Base-by-base conservation (phyloP, 345 rosid species). In the Brassica juncea region DNA sequence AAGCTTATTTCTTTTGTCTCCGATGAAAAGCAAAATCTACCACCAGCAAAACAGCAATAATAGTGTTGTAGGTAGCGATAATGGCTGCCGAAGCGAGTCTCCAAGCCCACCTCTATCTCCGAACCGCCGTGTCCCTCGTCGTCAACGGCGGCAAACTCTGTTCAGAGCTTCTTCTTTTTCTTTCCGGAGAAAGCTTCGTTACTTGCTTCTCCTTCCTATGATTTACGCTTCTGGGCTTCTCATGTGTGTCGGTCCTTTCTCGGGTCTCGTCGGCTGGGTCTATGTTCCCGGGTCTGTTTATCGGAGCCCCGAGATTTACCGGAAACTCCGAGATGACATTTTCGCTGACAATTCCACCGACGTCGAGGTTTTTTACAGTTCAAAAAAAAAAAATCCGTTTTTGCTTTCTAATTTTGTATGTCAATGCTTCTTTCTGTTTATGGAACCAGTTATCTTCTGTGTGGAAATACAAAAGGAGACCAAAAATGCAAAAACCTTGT, bases 191-290 rank as follows among this genome's bases (percentile, higher is more conserved):
- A 88, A 86, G 66, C 78, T 87, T 21, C 86, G 91, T 57, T 92
- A 84, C 87, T 75, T 94, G 82, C 68, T 84, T 73, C 64, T 89
- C 28, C 82, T 94, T 59, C 87, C 91, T 4, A 71, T 91, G 73
- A 74, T 92, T 78, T 94, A 94, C 82, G 68, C 94, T 76, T 86
- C 87, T 31, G 97, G 91, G 6, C 78, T 94, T 82, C 77, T 92
- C 78, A 82, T 91, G 91, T 94, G 95, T 63, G 89, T 91, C 67
- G 94, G 95, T 37, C 97, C 94, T 34, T 85, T 92, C 82, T 87
- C 97, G 7, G 85, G 87, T 14, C 84, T 89, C 14, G 74, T 88
- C 55, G 87, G 87, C 52, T 86, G 76, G 73, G 61, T 84, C 61
- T 54, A 83, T 55, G 59, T 77, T 74, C 95, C 97, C 67, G 95